Evolutionary conservation across 192 early-diverging fungal species (phyloP), one percentile per base, ranked within the genome.

Genomic region (Phlyctochytrium bullatum): DNA sequence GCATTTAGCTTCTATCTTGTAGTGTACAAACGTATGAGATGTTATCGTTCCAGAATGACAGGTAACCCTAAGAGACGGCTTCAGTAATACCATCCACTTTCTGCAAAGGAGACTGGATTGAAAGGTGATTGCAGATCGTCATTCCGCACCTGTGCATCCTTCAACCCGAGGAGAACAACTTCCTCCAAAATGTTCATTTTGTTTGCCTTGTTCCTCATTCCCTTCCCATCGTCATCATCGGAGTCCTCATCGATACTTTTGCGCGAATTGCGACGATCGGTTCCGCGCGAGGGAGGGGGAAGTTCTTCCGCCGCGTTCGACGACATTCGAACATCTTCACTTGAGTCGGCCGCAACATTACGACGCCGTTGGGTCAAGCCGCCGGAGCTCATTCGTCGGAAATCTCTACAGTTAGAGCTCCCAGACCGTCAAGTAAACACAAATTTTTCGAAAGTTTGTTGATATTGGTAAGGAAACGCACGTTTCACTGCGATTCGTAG

Each of bases 21-120:
- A 32, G 20, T 40, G 6, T 25, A 57, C 54, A 28, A 10, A 83
- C 83, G 78, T 98, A 98, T 25, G 93, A 95, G 60, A 98, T 93
- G 74, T 93, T 95, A 79, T 98, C 96, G 78, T 98, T 98, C 96
- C 96, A 98, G 74, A 98, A 98, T 28, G 94, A 96, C 36, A 98
- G 85, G 66, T 96, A 94, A 1, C 96, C 96, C 86, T 96, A 80
- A n/a, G n/a, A n/a, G n/a, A n/a, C n/a, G n/a, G n/a, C n/a, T n/a
- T n/a, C n/a, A n/a, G n/a, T n/a, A n/a, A n/a, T n/a, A n/a, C n/a
- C n/a, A n/a, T n/a, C n/a, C n/a, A n/a, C n/a, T n/a, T n/a, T n/a
- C n/a, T n/a, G n/a, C n/a, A n/a, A n/a, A n/a, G n/a, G n/a, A n/a
- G n/a, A n/a, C n/a, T n/a, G n/a, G n/a, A n/a, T n/a, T n/a, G n/a